These are phyloP conservation scores for Glarea lozoyensis DNA, from an alignment of 495 filamentous ascomycete genomes.

Conservation along the genomic window DNA sequence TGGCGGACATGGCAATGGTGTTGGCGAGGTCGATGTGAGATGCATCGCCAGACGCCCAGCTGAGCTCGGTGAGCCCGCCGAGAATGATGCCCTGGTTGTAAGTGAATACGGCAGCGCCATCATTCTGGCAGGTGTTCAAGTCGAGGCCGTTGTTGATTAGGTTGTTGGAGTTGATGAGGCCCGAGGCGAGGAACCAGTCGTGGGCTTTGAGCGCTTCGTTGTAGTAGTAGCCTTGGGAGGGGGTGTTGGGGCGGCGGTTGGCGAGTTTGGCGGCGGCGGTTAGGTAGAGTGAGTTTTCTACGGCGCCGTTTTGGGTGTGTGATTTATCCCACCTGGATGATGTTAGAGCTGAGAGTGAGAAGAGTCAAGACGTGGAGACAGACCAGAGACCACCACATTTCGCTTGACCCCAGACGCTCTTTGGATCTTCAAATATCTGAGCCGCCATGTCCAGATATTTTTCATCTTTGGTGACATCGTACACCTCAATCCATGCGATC, in stretches of 20 bases:
- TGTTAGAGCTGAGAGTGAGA: neutral
- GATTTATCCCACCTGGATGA: constrained; percentile 48
- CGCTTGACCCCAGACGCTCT: constrained; percentile 33
- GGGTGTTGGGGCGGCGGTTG: constrained; percentile 41
- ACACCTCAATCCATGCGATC: constrained; percentile 54
- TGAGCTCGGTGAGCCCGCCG: constrained; percentile 60
- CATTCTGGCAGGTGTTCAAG: constrained; percentile 44
- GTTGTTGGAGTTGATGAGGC: constrained; percentile 54
- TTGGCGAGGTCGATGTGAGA: constrained; percentile 47
- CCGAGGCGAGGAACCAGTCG: constrained; percentile 57
- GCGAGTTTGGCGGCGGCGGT: constrained; percentile 62
- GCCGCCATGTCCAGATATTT: constrained; percentile 47
- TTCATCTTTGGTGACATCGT: constrained; percentile 47
- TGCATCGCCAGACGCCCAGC: constrained; percentile 28
- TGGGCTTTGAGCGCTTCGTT: constrained; percentile 48
- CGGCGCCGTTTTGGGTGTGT: constrained; percentile 51
- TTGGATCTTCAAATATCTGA: constrained; percentile 55
- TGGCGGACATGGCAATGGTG: constrained; percentile 54
- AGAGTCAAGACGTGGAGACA: neutral
- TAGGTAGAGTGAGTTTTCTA: constrained; percentile 69
- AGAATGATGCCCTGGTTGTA: constrained; percentile 80
- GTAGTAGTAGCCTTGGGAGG: constrained; percentile 40
- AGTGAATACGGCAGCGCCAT: constrained; percentile 46
- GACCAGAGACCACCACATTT: constrained; percentile 55
- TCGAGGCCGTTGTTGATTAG: constrained; percentile 66